Base-by-base conservation (phyloP, 805 yeast species). In the Schwanniomyces pseudopolymorphus region DNA sequence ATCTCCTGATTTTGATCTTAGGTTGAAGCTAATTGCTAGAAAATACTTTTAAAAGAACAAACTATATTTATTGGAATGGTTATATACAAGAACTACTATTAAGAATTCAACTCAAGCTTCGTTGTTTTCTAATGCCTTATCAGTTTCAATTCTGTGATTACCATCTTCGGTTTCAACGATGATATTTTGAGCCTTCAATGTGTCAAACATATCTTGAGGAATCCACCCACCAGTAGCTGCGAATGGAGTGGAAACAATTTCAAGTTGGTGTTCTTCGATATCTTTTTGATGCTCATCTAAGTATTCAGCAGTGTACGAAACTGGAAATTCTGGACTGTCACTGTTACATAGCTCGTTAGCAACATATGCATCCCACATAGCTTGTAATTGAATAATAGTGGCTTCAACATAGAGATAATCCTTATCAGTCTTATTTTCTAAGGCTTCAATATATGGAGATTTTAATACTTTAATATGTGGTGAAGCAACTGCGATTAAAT, bases 181-280 rank as follows among this genome's bases (percentile, higher is more conserved):
- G 46, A 85, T 74, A 0, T 92, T 94, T 50, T 83, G 83, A 17
- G 81, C 80, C 35, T 82, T 66, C 57, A 89, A 74, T 41, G 79
- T 79, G 27, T 81, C 85, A 60, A 92, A 91, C 86, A 89, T 82
- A 61, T 89, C 96, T 61, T 89, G 96, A 14, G 98, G 97, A 47
- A 94, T 79, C 96, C 97, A 92, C 4, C 97, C 97, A 45, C 87
- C 86, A 20, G 97, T 87, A 40, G 92, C 92, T 25, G 88, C 85
- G 66, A 89, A 91, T 36, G 97, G 97, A 42, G 83, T 77, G 5
- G 83, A 74, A 31, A 85, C 77, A 40, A 87, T 67, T 54, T 80
- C 82, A 52, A 79, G 70, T 66, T 89, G 92, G 71, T 88, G 87
- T 25, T 74, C 78, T 48, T 79, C 83, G 55, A 89, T 74, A 21